Conservation (phyloP, 1,284 basidiomycete genomes). For the Leccinum glutinopallens region DNA sequence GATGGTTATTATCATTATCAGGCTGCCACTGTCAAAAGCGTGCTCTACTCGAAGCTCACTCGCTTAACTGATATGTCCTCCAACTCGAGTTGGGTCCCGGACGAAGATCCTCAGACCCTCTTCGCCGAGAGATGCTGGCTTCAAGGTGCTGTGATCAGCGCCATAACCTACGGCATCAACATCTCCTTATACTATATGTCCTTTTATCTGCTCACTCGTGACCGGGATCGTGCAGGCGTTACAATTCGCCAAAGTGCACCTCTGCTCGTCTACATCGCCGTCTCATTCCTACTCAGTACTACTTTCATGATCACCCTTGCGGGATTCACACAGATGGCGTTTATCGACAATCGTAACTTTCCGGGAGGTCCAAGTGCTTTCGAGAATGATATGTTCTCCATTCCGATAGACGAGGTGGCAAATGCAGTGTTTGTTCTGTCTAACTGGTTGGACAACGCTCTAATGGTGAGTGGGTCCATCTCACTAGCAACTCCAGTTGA, state of each 20-base stretch:
- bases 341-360: background rate
- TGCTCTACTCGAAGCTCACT: background rate
- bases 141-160: background rate
- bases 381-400: background rate
- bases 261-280: background rate
- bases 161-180: background rate
- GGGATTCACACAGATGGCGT: background rate
- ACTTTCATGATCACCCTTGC: background rate
- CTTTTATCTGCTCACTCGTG: background rate
- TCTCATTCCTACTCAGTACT: background rate
- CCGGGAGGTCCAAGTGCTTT: background rate
- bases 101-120: constrained; percentile 1
- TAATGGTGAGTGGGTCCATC: background rate
- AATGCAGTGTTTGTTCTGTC: background rate
- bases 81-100: background rate
- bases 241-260: background rate
- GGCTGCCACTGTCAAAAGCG: too few relatives aligned
- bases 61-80: background rate
- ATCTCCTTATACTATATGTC: background rate
- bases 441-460: background rate
- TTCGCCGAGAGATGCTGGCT: background rate
- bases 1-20: too few relatives aligned
- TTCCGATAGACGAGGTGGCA: background rate
- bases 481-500: background rate
- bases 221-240: background rate